These are phyloP conservation scores for Suillus paluster DNA, from an alignment of 768 basidiomycete genomes.

Conservation along the genomic window DNA sequence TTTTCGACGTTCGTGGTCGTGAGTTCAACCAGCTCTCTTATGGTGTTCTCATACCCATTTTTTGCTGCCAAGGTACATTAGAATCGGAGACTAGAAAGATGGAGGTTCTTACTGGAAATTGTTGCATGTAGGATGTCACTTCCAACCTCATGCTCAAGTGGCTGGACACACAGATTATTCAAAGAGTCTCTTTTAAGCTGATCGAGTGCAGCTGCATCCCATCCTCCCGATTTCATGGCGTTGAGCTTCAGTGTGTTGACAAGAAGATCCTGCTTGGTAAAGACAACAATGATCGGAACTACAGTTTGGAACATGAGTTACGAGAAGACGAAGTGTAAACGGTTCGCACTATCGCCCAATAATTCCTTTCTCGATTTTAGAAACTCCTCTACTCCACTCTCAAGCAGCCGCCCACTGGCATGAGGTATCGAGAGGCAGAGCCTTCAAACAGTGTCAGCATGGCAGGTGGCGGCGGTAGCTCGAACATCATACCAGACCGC, in stretches of 20 bases:
- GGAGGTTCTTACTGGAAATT: constrained; percentile 4
- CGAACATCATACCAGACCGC: constrained; percentile 16
- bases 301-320: not conserved
- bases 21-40: constrained; percentile 6
- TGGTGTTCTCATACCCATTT: constrained; percentile 9
- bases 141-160: constrained; percentile 4
- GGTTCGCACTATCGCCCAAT: constrained; percentile 7
- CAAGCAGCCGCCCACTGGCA: constrained; percentile 9
- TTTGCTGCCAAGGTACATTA: not conserved
- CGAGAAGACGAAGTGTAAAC: not conserved
- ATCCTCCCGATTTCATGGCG: not conserved
- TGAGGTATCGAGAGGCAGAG: constrained; percentile 9
- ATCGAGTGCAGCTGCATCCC: not conserved
- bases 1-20: not conserved
- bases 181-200: not conserved
- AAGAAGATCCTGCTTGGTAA: too few relatives aligned
- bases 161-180: constrained; percentile 7
- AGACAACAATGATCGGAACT: too few relatives aligned
- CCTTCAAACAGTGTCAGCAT: not conserved
- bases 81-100: not conserved
- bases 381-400: constrained; percentile 4
- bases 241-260: not conserved
- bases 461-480: not conserved
- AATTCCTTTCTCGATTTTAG: constrained; percentile 1
- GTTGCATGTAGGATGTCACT: constrained; percentile 5